Evolutionary conservation across 1,139 yeast species (phyloP).

Genomic region (Lodderomyces theae): DNA sequence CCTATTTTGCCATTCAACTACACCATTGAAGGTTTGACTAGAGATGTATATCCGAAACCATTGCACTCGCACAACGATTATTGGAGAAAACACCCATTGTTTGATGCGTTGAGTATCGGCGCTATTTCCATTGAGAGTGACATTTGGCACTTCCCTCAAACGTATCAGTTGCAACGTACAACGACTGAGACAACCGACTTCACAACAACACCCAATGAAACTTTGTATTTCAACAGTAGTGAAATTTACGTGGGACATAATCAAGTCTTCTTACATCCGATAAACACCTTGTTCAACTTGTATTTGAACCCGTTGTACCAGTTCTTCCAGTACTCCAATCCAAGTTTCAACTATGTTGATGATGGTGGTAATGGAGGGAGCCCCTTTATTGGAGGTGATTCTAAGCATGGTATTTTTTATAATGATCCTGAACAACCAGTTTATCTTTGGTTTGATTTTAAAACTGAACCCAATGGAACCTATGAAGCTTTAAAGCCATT

Average conservation of each 20-base stretch:
- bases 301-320: constrained; percentile 54
- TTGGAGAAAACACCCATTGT: constrained; percentile 61
- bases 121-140: constrained; percentile 69
- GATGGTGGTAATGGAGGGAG: constrained; percentile 6
- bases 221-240: constrained; percentile 25
- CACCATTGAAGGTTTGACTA: constrained; percentile 38
- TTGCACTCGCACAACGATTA: constrained; percentile 78
- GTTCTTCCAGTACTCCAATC: constrained; percentile 48
- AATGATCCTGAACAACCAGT: constrained; percentile 40
- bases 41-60: constrained; percentile 49
- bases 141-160: constrained; percentile 52
- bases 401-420: constrained; percentile 34
- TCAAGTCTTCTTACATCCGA: constrained; percentile 40
- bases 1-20: constrained; percentile 15
- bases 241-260: constrained; percentile 70
- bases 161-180: constrained; percentile 25
- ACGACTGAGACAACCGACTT: constrained; percentile 19
- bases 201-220: constrained; percentile 18
- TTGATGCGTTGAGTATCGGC: constrained; percentile 61
- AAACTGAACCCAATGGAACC: constrained; percentile 35
- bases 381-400: constrained; percentile 16
- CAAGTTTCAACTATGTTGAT: constrained; percentile 17
- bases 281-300: constrained; percentile 46
- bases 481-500: constrained; percentile 29
- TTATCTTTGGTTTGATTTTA: constrained; percentile 44